These are phyloP conservation scores for Orobanche coerulescens DNA, from an alignment of 257 asterid genomes.

Conservation along the genomic window DNA sequence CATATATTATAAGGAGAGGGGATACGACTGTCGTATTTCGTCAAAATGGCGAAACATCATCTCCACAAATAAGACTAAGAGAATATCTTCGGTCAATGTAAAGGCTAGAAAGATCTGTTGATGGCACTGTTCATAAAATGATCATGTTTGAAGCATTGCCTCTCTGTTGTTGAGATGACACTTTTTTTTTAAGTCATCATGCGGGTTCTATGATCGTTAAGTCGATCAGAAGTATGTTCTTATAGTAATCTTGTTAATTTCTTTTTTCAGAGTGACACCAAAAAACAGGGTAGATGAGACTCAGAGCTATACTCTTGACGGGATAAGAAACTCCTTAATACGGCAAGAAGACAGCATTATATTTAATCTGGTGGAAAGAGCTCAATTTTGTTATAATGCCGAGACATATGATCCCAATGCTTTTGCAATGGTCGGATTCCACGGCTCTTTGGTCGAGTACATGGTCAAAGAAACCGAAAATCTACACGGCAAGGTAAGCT, in stretches of 20 bases:
- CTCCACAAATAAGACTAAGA: no score
- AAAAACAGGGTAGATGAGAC: constrained; percentile 73
- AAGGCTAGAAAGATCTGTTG: no score
- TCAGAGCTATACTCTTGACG: constrained; percentile 74
- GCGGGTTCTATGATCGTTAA: not conserved
- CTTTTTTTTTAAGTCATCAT: not conserved
- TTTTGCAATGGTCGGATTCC: constrained; percentile 60
- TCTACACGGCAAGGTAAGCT: constrained; percentile 71
- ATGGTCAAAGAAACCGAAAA: constrained; percentile 87
- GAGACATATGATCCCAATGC: constrained; percentile 64
- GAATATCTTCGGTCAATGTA: no score
- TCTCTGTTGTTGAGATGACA: not conserved
- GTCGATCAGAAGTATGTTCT: constrained; percentile 16
- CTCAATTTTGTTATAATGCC: constrained; percentile 70
- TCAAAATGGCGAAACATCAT: no score
- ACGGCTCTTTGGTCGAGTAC: constrained; percentile 77
- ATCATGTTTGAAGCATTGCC: not conserved
- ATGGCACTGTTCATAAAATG: no score
- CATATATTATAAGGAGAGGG: no score
- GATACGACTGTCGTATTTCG: no score
- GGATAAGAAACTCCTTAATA: constrained; percentile 72
- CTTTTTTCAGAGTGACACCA: constrained; percentile 37
- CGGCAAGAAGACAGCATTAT: constrained; percentile 94
- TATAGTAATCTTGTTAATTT: not conserved
- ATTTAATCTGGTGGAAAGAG: constrained; percentile 80